phyloP scores from a whole-genome alignment of 1,284 basidiomycete genomes.

The Cystobasidiaceae sp. region DNA sequence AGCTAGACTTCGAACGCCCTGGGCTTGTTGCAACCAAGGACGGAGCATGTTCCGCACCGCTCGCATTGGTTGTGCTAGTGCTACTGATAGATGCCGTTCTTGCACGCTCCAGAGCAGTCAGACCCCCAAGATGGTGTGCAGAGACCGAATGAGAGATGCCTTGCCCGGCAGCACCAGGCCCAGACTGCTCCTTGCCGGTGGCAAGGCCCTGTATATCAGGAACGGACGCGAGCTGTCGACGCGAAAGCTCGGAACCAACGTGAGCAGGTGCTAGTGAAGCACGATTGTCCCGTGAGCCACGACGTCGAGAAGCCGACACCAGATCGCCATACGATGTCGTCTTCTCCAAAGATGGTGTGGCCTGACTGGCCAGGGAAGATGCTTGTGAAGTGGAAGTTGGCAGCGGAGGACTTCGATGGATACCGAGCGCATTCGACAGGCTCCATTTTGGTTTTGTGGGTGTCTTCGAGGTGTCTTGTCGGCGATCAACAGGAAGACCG shows the following conservation, averaged over 20 bases:
- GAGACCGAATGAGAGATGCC: conserved; percentile 31
- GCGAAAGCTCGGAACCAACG: conserved; percentile 5
- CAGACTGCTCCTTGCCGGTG: background rate
- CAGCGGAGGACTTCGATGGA: conserved; percentile 61
- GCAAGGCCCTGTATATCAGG: conserved; percentile 38
- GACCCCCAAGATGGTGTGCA: conserved; percentile 20
- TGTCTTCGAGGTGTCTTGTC: conserved; percentile 47
- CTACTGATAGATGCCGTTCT: conserved; percentile 37
- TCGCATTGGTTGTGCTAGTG: conserved; percentile 31
- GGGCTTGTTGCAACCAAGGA: conserved; percentile 37
- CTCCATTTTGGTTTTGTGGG: conserved; percentile 67
- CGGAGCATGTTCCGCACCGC: conserved; percentile 5
- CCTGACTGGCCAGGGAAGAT: background rate
- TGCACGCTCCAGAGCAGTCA: background rate
- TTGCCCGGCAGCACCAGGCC: background rate
- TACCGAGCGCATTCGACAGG: conserved; percentile 69
- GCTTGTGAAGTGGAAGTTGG: conserved; percentile 29
- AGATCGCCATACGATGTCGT: conserved; percentile 41
- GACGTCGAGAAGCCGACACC: conserved; percentile 51
- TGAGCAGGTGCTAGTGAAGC: background rate
- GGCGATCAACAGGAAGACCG: conserved; percentile 22
- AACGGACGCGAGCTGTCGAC: conserved; percentile 39
- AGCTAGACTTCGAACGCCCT: conserved; percentile 40
- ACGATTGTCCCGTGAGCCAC: conserved; percentile 39
- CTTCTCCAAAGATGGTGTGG: conserved; percentile 37